Evolutionary conservation across 2,329 filamentous ascomycete species (phyloP).

Genomic region (Scedosporium boydii): DNA sequence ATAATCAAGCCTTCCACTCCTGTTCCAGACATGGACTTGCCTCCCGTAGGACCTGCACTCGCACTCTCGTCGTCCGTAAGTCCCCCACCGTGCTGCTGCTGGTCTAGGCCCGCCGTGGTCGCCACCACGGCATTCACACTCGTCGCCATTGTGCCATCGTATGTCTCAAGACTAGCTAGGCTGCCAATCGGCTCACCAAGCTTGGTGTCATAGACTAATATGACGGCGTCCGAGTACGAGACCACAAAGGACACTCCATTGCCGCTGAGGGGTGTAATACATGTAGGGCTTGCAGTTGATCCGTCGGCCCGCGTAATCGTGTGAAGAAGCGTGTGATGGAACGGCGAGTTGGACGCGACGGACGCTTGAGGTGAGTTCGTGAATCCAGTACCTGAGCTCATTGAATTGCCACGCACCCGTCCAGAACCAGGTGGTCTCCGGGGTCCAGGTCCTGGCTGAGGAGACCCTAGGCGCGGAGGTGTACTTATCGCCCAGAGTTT

Average conservation of each 20-base stretch:
- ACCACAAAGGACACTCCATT: constrained; percentile 87
- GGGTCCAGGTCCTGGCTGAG: constrained; percentile 54
- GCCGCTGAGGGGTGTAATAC: constrained; percentile 78
- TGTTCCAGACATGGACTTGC: constrained; percentile 56
- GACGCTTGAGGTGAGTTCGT: constrained; percentile 84
- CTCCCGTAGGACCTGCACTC: constrained; percentile 74
- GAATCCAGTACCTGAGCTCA: constrained; percentile 89
- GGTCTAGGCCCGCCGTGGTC: constrained; percentile 74
- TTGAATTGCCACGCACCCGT: constrained; percentile 79
- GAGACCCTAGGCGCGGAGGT: constrained; percentile 76
- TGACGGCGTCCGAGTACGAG: constrained; percentile 80
- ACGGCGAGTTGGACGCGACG: constrained; percentile 74
- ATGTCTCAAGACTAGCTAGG: constrained; percentile 92
- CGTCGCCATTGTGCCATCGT: constrained; percentile 68
- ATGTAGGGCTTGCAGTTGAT: constrained; percentile 68
- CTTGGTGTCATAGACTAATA: constrained; percentile 85
- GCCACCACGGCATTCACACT: constrained; percentile 90
- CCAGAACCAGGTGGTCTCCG: constrained; percentile 55
- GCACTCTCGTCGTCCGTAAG: constrained; percentile 58
- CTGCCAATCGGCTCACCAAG: constrained; percentile 84
- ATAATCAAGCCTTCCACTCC: constrained; percentile 91
- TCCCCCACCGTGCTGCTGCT: constrained; percentile 46
- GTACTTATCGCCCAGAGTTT: constrained; percentile 92
- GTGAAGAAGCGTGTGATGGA: constrained; percentile 81
- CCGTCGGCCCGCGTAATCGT: constrained; percentile 65